A percentile compares a stretch with the other conserved stretches of the same genome.
These are phyloP conservation scores for Xylariaceae sp. DNA, from an alignment of 2,329 filamentous ascomycete species.

Conservation along the genomic window DNA sequence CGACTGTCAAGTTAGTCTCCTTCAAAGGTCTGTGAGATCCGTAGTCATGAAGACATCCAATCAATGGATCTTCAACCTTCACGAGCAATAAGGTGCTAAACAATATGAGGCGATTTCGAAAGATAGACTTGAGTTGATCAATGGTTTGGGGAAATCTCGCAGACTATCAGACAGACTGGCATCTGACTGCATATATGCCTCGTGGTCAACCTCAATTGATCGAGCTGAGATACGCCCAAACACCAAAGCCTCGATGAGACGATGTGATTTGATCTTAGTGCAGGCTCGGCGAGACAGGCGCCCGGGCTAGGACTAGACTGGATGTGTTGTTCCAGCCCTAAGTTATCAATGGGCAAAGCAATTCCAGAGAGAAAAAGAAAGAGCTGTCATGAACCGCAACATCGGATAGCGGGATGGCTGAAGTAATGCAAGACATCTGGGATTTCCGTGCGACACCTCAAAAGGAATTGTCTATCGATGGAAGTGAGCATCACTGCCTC, in stretches of 20 bases:
- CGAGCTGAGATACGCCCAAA: slow-evolving; percentile 30
- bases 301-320: slow-evolving; percentile 3
- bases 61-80: background rate
- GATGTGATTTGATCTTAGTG: slow-evolving; percentile 37
- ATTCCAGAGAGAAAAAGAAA: slow-evolving; percentile 16
- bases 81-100: slow-evolving; percentile 7
- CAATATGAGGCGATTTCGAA: slow-evolving; percentile 20
- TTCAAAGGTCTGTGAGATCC: slow-evolving; percentile 15
- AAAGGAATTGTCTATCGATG: background rate
- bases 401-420: slow-evolving; percentile 8
- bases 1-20: slow-evolving; percentile 16
- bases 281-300: slow-evolving; percentile 35
- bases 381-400: slow-evolving; percentile 13
- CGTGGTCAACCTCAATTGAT: slow-evolving; percentile 20
- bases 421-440: slow-evolving; percentile 10
- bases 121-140: slow-evolving; percentile 34
- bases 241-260: slow-evolving; percentile 33
- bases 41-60: slow-evolving; percentile 10
- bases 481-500: slow-evolving; percentile 12
- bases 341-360: background rate
- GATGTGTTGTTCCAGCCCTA: background rate
- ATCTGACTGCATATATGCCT: slow-evolving; percentile 33
- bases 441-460: background rate
- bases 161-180: slow-evolving; percentile 32
- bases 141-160: slow-evolving; percentile 45